Percentiles rank a stretch among this genome's conserved stretches.
phyloP scores from a whole-genome alignment of 306 rosid species.

The Cotoneaster glaucophyllus region DNA sequence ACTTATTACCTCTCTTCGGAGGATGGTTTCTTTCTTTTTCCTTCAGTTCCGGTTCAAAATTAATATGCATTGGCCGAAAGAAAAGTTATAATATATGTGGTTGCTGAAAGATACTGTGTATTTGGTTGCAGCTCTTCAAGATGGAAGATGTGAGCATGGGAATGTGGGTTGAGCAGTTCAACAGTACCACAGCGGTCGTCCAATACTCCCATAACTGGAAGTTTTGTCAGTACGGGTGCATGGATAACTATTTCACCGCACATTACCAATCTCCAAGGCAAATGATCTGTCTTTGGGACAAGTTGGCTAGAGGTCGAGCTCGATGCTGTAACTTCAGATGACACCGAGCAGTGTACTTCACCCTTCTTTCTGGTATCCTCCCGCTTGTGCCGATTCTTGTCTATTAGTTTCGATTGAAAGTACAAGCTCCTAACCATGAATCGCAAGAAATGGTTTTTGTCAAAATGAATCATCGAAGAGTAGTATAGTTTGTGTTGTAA shows the following conservation, averaged over 20 bases:
- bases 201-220: constrained; percentile 97
- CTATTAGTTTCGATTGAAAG: neutral
- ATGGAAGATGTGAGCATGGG: constrained; percentile 99
- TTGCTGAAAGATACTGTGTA: constrained; percentile 11
- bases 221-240: constrained; percentile 95
- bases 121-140: constrained; percentile 69
- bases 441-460: neutral
- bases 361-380: neutral
- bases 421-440: neutral
- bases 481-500: neutral
- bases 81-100: neutral
- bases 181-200: constrained; percentile 39
- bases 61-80: neutral
- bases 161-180: constrained; percentile 93
- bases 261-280: constrained; percentile 99
- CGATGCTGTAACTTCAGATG: constrained; percentile 89
- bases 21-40: neutral
- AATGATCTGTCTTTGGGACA: constrained; percentile 92
- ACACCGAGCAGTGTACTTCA: neutral
- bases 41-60: neutral
- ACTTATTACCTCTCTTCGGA: neutral
- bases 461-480: neutral
- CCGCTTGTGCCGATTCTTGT: neutral
- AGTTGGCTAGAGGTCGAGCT: constrained; percentile 67
- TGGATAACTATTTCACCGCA: constrained; percentile 83